Evolutionary conservation across 257 asterid species (phyloP).

Genomic region (Solanum boliviense): DNA sequence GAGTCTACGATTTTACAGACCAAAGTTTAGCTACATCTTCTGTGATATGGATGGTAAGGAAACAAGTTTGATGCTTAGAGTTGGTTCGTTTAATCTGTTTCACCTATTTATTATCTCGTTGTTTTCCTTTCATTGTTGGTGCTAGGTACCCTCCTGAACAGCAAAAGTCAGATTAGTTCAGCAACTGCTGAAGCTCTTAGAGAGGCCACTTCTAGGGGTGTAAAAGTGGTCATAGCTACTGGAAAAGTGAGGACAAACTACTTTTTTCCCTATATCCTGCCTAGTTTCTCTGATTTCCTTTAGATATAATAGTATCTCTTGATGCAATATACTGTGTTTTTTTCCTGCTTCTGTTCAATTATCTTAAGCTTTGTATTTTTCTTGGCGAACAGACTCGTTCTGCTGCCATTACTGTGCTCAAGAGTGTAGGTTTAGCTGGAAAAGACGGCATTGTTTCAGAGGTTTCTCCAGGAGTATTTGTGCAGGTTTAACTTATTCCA

Average conservation of each 20-base stretch:
- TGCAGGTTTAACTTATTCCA: conserved; percentile 47
- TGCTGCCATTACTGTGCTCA: conserved; percentile 57
- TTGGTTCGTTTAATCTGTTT: neutral
- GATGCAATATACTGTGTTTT: conserved; percentile 2
- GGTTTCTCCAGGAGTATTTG: conserved; percentile 79
- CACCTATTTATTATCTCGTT: neutral
- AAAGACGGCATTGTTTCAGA: conserved; percentile 73
- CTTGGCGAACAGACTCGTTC: conserved; percentile 64
- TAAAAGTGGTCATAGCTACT: conserved; percentile 89
- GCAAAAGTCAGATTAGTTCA: conserved; percentile 71
- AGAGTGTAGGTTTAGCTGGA: conserved; percentile 71
- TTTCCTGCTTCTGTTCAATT: neutral
- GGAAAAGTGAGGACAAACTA: conserved; percentile 64
- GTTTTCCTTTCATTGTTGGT: neutral
- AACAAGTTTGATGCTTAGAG: neutral
- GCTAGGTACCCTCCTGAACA: conserved; percentile 90
- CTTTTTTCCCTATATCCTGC: neutral
- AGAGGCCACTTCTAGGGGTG: conserved; percentile 90
- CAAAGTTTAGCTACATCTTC: conserved; percentile 79
- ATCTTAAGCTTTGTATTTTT: conserved; percentile 5
- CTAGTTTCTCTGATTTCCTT: neutral
- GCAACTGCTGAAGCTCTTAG: conserved; percentile 72
- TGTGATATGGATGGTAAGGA: conserved; percentile 98
- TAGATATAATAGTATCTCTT: neutral
- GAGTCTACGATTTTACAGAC: conserved; percentile 90